Evolutionary conservation across 2,329 filamentous ascomycete species (phyloP), one percentile per base, ranked within the genome.

Genomic region (Cordyceps cateniannulata): DNA sequence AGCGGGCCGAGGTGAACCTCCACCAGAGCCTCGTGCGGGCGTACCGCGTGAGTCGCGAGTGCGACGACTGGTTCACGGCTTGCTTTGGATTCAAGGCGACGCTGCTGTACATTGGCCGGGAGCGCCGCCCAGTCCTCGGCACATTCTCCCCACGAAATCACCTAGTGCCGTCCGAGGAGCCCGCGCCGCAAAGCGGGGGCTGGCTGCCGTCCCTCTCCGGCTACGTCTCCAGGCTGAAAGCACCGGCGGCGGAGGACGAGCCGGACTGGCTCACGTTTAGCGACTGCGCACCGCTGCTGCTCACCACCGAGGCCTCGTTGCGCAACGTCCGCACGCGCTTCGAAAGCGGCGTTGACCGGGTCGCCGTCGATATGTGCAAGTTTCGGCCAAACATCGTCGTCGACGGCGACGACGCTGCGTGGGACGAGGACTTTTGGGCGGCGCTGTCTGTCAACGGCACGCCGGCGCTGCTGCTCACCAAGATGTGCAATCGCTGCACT

Each of bases 321-420:
- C 73, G 79, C 22, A 80, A 90, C 66, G 82, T 96, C 51, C 84
- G 82, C 38, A 70, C 70, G 6, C 79, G 85, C 4, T 72, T 91
- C 6, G 74, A 79, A 0, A 74, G 74, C 0, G 76, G 73, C 14
- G 72, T 79, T 12, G 32, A 35, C 10, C 32, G 14, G 6, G 32
- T 12, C 8, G 32, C 32, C 32, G 68, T 89, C 75, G 85, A 87
- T 58, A 83, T 89, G 69, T 81, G 80, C 44, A 88, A 88, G 66
- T 89, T 91, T 71, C 83, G 89, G 40, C 87, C 88, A 0, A 92
- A 91, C 69, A 82, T 92, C 51, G 85, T 92, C 1, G 73, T 91
- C 1, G 81, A 82, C 42, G 85, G 85, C 3, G 79, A 82, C 5
- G 71, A 73, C 10, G 74, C 83, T 12, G 74, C 83, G 1, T 92